Evolutionary conservation across 1,284 basidiomycete species (phyloP), one percentile per base, ranked within the genome.

Genomic region (Gymnopus androsaceus): DNA sequence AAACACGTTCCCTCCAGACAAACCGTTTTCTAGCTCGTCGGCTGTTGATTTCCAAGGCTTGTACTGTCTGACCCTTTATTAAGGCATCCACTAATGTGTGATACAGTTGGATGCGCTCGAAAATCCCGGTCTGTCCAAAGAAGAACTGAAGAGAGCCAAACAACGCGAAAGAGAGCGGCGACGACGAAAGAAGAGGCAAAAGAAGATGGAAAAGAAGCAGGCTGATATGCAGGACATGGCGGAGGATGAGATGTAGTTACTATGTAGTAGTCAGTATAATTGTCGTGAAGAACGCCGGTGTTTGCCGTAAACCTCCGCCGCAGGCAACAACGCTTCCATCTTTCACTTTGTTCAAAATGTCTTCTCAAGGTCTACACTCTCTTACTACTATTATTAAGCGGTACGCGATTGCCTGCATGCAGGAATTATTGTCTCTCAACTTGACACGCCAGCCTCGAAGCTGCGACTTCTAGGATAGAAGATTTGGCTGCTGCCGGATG

Each of bases 391-490:
- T 90, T 60, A 87, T 90, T 67, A 91, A 90, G 72, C 82, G 93
- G 93, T 92, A 67, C 56, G 81, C 71, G 30, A 36, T 50, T 55
- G 17, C 41, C 14, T 51, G 40, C 19, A 33, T 19, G 28, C 44
- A 52, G 45, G 52, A 51, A 40, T 50, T 25, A 30, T n/a, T 33
- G 31, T 55, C 19, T 42, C 41, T 49, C 61, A 42, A 45, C 51
- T 47, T 63, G 47, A 64, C 62, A 48, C 56, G 54, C 25, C 65
- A 92, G 92, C 60, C 81, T 94, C 52, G 91, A 96, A 79, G 96
- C 97, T 44, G 94, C 94, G 2, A 95, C 95, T 7, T 94, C 93
- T 50, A 86, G 96, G 52, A 84, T 99, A 27, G 96, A 99, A 73
- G 96, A 99, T 69, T 81, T 98, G 58, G 91, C 89, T 52, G 72